A percentile compares a stretch with the other conserved stretches of the same genome.
Evolutionary conservation across 495 filamentous ascomycete species (phyloP).

Genomic region (Xylaria castorea): DNA sequence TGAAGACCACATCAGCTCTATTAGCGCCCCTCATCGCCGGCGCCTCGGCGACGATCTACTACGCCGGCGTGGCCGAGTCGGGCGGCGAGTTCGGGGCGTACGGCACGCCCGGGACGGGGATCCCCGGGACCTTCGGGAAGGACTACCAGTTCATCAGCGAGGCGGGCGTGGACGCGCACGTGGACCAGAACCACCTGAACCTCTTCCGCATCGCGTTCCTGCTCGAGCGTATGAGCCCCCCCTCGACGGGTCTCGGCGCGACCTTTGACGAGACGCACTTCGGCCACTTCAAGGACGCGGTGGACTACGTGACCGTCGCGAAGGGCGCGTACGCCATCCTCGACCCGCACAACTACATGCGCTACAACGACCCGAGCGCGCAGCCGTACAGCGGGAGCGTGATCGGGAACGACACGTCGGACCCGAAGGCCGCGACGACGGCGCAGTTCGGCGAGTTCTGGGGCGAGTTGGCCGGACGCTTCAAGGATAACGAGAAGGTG

Average conservation of each 20-base stretch:
- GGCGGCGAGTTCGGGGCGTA: constrained; percentile 61
- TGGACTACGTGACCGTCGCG: constrained; percentile 59
- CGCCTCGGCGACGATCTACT: constrained; percentile 58
- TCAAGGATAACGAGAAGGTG: constrained; percentile 57
- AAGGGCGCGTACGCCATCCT: constrained; percentile 58
- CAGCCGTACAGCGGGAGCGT: constrained; percentile 58
- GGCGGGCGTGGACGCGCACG: constrained; percentile 52
- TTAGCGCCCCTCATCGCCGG: constrained; percentile 40
- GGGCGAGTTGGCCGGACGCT: constrained; percentile 58
- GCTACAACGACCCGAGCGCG: constrained; percentile 59
- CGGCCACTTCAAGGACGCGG: constrained; percentile 53
- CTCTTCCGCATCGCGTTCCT: constrained; percentile 61
- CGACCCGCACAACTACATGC: constrained; percentile 65
- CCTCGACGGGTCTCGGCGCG: constrained; percentile 54
- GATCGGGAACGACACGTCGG: constrained; percentile 56
- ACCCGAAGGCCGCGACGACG: constrained; percentile 52
- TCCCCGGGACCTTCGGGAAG: constrained; percentile 57
- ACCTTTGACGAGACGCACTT: constrained; percentile 62
- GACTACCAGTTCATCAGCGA: constrained; percentile 60
- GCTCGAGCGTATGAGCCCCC: constrained; percentile 61
- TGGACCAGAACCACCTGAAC: constrained; percentile 57
- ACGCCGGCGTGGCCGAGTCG: constrained; percentile 60
- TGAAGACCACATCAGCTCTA: constrained; percentile 40
- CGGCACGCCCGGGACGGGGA: constrained; percentile 52
- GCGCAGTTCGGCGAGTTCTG: constrained; percentile 60